These are phyloP conservation scores for Lobosporangium transversale DNA, from an alignment of 192 early-diverging fungal genomes.

Conservation along the genomic window DNA sequence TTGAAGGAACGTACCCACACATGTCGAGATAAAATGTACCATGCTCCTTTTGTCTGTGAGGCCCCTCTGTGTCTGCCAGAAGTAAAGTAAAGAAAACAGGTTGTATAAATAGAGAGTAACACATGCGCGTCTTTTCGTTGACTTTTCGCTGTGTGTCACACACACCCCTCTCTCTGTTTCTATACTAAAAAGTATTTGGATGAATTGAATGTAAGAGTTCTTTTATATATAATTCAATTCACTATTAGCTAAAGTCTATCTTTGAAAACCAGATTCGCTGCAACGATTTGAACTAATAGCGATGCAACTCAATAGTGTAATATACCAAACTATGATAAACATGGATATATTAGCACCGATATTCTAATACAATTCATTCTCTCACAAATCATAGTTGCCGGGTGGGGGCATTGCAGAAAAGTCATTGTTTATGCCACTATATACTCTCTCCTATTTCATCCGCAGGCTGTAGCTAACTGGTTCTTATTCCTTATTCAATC, in stretches of 20 bases:
- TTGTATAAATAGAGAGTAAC: too few relatives aligned
- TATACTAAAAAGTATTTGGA: background rate
- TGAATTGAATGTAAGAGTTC: background rate
- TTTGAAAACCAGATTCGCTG: too few relatives aligned
- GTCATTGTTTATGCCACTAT: too few relatives aligned
- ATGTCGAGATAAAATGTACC: background rate
- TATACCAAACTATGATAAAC: too few relatives aligned
- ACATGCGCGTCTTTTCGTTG: background rate
- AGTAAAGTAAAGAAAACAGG: too few relatives aligned
- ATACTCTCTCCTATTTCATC: too few relatives aligned
- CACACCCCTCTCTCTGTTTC: background rate
- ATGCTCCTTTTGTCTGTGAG: background rate
- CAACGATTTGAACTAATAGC: background rate
- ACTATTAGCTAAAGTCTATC: background rate
- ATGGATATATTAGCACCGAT: too few relatives aligned
- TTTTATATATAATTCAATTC: background rate
- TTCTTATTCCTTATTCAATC: too few relatives aligned
- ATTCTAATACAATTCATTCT: too few relatives aligned
- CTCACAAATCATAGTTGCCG: too few relatives aligned
- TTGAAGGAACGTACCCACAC: background rate
- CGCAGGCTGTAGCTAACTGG: too few relatives aligned
- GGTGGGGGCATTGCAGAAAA: too few relatives aligned
- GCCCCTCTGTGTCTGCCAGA: background rate
- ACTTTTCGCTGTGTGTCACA: background rate
- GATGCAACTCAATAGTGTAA: background rate